Percentiles rank a stretch among this genome's conserved stretches.
phyloP scores from a whole-genome alignment of 2,329 filamentous ascomycete genomes.

The Aureobasidium mangrovei region DNA sequence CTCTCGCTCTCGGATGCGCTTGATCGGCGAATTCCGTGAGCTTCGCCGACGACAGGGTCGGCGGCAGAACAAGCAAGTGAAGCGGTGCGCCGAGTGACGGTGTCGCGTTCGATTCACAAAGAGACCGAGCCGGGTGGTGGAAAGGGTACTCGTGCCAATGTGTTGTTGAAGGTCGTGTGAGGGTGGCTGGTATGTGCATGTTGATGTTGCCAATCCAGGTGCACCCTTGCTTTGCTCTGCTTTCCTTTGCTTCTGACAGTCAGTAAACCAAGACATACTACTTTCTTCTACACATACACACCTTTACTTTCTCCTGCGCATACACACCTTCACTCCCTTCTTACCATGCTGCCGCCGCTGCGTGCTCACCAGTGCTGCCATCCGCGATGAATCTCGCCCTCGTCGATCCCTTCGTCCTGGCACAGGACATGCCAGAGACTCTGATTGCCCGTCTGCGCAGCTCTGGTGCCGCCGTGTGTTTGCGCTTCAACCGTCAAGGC shows the following conservation, averaged over 20 bases:
- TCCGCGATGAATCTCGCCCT: conserved; percentile 59
- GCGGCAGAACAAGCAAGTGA: too few relatives aligned
- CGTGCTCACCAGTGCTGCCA: not conserved
- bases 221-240: too few relatives aligned
- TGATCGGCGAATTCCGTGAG: not conserved
- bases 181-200: too few relatives aligned
- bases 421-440: conserved; percentile 80
- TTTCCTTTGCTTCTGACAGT: too few relatives aligned
- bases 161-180: too few relatives aligned
- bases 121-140: not conserved
- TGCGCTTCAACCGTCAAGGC: conserved; percentile 87
- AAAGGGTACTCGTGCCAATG: too few relatives aligned
- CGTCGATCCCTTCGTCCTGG: conserved; percentile 61
- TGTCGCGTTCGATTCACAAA: not conserved
- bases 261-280: too few relatives aligned
- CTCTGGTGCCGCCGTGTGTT: conserved; percentile 53
- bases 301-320: too few relatives aligned
- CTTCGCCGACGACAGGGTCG: too few relatives aligned
- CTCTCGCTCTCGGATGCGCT: not conserved
- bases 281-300: too few relatives aligned
- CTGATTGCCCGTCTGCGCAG: conserved; percentile 78
- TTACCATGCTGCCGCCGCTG: not conserved
- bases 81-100: not conserved
- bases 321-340: not conserved
- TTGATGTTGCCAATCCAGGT: too few relatives aligned